phyloP scores from a whole-genome alignment of 441 rosid genomes.

The Syzygium syzygioides region DNA sequence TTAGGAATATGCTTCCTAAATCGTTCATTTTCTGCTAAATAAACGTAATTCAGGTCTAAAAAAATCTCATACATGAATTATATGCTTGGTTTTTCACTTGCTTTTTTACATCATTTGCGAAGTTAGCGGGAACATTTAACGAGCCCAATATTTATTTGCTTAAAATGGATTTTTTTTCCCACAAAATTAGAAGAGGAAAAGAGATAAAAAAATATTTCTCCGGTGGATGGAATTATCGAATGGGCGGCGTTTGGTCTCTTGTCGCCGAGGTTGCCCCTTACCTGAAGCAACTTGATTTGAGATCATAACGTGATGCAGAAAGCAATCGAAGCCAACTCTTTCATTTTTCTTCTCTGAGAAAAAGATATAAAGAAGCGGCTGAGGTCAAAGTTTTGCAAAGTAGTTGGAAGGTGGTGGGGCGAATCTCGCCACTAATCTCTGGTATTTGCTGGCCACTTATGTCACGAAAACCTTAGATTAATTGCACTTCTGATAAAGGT shows the following conservation, averaged over 20 bases:
- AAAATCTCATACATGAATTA: no score
- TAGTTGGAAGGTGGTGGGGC: constrained; percentile 5
- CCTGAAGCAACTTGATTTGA: neutral
- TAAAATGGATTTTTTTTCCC: neutral
- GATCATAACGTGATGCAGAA: neutral
- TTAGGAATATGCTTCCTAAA: no score
- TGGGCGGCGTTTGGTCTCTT: neutral
- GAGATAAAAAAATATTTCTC: neutral
- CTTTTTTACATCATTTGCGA: neutral
- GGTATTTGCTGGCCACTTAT: neutral
- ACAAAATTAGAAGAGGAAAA: neutral
- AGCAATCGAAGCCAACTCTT: neutral
- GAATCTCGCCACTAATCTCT: constrained; percentile 10
- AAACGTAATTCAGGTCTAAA: no score
- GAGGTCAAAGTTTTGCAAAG: neutral
- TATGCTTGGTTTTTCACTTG: neutral
- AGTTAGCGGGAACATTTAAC: neutral
- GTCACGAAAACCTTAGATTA: neutral
- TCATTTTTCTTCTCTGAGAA: neutral
- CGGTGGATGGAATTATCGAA: neutral
- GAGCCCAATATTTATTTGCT: neutral
- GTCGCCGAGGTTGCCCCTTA: neutral
- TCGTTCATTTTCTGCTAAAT: no score
- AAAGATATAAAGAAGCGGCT: neutral
- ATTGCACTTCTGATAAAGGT: neutral